A percentile compares a stretch with the other conserved stretches of the same genome.
These are phyloP conservation scores for Aplosporella prunicola DNA, from an alignment of 2,329 filamentous ascomycete genomes.

Conservation along the genomic window DNA sequence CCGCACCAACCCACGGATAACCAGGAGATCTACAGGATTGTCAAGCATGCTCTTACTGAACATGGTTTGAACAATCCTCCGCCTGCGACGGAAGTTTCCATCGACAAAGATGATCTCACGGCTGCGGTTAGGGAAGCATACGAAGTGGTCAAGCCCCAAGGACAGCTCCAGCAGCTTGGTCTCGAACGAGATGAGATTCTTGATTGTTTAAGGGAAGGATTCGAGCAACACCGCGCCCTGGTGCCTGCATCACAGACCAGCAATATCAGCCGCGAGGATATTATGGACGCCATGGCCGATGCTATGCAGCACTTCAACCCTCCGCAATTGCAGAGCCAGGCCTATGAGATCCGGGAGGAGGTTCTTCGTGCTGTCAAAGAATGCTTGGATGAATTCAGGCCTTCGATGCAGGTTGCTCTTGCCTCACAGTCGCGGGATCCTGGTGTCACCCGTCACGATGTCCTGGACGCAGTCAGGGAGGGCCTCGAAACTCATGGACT, in stretches of 20 bases:
- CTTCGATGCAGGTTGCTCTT: constrained; percentile 28
- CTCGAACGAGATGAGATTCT: constrained; percentile 86
- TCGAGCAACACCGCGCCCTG: constrained; percentile 60
- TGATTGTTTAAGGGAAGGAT: constrained; percentile 73
- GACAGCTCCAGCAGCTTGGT: constrained; percentile 81
- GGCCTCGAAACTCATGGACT: constrained; percentile 43
- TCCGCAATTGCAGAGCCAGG: constrained; percentile 60
- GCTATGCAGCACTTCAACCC: constrained; percentile 73
- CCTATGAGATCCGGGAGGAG: constrained; percentile 67
- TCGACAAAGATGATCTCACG: constrained; percentile 72
- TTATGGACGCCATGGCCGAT: constrained; percentile 76
- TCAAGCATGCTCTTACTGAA: constrained; percentile 63
- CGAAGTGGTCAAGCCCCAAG: constrained; percentile 90
- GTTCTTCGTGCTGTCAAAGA: constrained; percentile 76
- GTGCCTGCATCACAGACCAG: constrained; percentile 31
- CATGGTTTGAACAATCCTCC: constrained; percentile 41
- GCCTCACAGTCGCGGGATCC: constrained; percentile 28
- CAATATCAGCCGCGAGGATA: constrained; percentile 69
- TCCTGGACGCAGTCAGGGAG: constrained; percentile 50
- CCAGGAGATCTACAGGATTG: constrained; percentile 75
- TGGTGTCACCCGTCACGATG: constrained; percentile 43
- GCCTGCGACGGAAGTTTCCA: constrained; percentile 16
- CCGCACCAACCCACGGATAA: constrained; percentile 61
- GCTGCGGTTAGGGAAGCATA: constrained; percentile 81
- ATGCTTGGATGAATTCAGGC: constrained; percentile 74